A percentile compares a stretch with the other conserved stretches of the same genome.
These are phyloP conservation scores for Adansonia digitata DNA, from an alignment of 345 rosid species.

Conservation along the genomic window DNA sequence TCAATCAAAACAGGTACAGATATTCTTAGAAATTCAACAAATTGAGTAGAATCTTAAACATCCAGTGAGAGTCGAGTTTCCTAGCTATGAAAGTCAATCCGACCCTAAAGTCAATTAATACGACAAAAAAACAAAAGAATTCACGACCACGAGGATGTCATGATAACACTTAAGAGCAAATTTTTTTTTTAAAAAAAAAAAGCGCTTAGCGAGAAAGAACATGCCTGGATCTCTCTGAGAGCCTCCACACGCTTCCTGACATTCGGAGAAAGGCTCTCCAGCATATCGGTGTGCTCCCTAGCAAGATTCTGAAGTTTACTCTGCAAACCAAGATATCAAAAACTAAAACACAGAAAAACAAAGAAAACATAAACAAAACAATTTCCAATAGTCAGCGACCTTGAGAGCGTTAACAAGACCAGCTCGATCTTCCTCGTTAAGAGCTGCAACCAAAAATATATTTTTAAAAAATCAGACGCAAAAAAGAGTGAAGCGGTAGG, in stretches of 20 bases:
- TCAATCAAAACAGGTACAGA: not conserved
- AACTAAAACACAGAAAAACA: not conserved
- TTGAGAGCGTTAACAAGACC: conserved; percentile 60
- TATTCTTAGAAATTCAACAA: not conserved
- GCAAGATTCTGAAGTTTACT: conserved; percentile 76
- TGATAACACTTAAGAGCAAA: not conserved
- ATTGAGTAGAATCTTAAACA: not conserved
- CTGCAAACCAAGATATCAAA: conserved; percentile 30
- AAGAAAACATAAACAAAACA: not conserved
- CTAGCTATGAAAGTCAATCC: not conserved
- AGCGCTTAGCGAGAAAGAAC: not conserved
- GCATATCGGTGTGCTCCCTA: conserved; percentile 63
- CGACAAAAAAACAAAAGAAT: not conserved
- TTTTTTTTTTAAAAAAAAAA: not conserved
- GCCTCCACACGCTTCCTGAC: conserved; percentile 87
- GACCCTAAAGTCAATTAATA: not conserved
- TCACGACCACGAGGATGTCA: not conserved
- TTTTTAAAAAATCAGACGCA: not conserved
- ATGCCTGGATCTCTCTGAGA: conserved; percentile 87
- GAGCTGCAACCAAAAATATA: conserved; percentile 1
- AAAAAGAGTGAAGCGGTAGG: not conserved
- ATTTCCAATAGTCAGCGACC: conserved; percentile 30
- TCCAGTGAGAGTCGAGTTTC: not conserved
- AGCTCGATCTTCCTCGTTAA: conserved; percentile 3
- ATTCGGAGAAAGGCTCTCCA: conserved; percentile 53